Percentiles rank a stretch among this genome's conserved stretches.
phyloP scores from a whole-genome alignment of 164 flowering plant genomes.

The Magnolia kwangsiensis region DNA sequence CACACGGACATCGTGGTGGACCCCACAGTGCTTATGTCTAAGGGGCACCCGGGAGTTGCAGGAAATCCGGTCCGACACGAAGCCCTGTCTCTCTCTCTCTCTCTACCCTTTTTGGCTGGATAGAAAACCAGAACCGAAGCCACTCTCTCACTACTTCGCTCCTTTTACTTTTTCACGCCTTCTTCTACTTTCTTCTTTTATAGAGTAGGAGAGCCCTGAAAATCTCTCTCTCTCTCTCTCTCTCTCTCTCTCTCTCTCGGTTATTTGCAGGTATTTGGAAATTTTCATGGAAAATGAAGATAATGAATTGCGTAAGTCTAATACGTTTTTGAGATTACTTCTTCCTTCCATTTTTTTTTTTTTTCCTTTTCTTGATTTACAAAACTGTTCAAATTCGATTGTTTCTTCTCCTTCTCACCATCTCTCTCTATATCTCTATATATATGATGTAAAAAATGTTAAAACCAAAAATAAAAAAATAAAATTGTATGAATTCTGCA shows the following conservation, averaged over 20 bases:
- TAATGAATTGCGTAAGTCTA: constrained; percentile 15
- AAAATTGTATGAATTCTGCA: neutral
- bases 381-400: neutral
- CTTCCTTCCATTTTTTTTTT: neutral
- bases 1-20: too few species aligned
- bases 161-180: neutral
- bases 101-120: neutral
- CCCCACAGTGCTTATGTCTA: too few species aligned
- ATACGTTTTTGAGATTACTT: neutral
- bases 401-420: neutral
- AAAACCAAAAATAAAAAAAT: too few species aligned
- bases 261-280: neutral
- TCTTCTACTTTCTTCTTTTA: neutral
- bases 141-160: neutral
- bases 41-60: neutral
- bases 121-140: neutral
- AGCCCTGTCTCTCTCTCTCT: neutral
- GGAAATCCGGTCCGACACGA: neutral
- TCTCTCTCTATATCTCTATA: too few species aligned
- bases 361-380: too few species aligned
- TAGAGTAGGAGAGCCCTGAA: neutral
- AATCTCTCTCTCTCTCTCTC: neutral
- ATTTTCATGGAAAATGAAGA: constrained; percentile 14
- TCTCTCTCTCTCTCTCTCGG: neutral
- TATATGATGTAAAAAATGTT: too few species aligned